Base-by-base conservation (phyloP, 768 basidiomycete species). In the Amanita pseudoporphyria region DNA sequence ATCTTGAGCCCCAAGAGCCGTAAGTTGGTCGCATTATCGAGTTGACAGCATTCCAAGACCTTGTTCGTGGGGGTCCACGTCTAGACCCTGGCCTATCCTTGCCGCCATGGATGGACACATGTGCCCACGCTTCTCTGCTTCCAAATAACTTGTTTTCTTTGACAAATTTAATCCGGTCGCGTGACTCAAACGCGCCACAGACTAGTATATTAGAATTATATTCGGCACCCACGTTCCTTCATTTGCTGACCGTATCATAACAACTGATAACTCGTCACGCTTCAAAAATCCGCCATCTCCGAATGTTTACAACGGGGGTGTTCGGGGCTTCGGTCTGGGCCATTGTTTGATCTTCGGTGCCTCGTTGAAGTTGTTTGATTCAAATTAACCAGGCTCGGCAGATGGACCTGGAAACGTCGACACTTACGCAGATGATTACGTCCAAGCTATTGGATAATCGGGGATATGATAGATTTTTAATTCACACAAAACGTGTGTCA, bases 1-100 rank as follows among this genome's bases (percentile, higher is more conserved):
- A 77, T 33, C 73, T 95, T 32, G 93, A 96, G 63, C 71, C 69
- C 10, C 73, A 79, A 46, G 75, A 77, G 54, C 71, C 75, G 32
- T 76, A 81, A 56, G 74, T 77, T 19, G 93, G 93, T 2, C 78
- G 83, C 10, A 90, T 95, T 33, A 57, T 95, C 16, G 79, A 93
- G 35, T 95, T 62, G 93, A 96, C 61, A 90, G 87, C 60, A 72
- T 95, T 90, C 86, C 48, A 96, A 96, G 68, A 71, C 94, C 37
- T 71, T 83, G 18, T 90, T 59, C 80, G 87, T 16, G 72, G 52
- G 92, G 91, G 6, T 92, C 87, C 60, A 80, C 78, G 2, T 80
- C 84, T 6, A 91, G 87, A 6, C 90, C 93, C 14, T 72, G 72
- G 41, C 63, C 70, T 9, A 67, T 96, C 31, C 60, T 89, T 14